phyloP scores from a whole-genome alignment of 805 yeast genomes.

The Lipomyces sp. region DNA sequence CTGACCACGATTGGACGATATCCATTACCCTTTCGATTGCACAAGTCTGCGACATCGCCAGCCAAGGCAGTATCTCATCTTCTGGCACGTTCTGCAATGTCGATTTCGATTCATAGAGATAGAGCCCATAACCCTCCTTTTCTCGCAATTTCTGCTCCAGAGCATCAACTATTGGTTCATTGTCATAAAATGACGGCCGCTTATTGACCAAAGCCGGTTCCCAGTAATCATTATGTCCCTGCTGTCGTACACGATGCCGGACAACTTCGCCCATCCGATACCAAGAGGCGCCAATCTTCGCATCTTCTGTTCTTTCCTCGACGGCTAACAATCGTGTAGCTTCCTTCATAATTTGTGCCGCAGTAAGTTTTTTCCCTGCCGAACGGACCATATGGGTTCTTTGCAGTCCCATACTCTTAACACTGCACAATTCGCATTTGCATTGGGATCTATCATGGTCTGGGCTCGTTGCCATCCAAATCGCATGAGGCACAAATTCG shows the following conservation, averaged over 20 bases:
- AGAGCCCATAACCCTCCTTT: constrained; percentile 13
- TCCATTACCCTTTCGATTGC: background rate
- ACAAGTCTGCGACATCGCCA: constrained; percentile 11
- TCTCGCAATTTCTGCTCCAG: constrained; percentile 2
- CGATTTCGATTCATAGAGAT: constrained; percentile 12
- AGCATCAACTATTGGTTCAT: constrained; percentile 3
- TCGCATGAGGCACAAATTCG: constrained; percentile 30
- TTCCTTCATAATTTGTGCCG: background rate
- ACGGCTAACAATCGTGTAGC: constrained; percentile 18
- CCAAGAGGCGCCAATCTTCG: constrained; percentile 20
- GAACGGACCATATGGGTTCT: constrained; percentile 9
- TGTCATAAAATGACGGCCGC: constrained; percentile 23
- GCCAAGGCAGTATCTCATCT: constrained; percentile 25
- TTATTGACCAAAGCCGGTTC: constrained; percentile 25
- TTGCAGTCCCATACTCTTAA: constrained; percentile 11
- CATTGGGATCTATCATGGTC: constrained; percentile 7
- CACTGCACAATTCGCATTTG: constrained; percentile 14
- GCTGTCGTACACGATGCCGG: constrained; percentile 4
- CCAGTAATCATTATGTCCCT: background rate
- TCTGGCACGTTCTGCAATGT: constrained; percentile 14
- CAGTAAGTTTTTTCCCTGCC: background rate
- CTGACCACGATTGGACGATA: constrained; percentile 20
- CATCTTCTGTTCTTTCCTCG: constrained; percentile 18
- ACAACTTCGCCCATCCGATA: constrained; percentile 32
- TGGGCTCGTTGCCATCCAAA: constrained; percentile 12